Evolutionary conservation across 78 protist genomes (phyloP).

Genomic region (Dictyostelium purpureum): DNA sequence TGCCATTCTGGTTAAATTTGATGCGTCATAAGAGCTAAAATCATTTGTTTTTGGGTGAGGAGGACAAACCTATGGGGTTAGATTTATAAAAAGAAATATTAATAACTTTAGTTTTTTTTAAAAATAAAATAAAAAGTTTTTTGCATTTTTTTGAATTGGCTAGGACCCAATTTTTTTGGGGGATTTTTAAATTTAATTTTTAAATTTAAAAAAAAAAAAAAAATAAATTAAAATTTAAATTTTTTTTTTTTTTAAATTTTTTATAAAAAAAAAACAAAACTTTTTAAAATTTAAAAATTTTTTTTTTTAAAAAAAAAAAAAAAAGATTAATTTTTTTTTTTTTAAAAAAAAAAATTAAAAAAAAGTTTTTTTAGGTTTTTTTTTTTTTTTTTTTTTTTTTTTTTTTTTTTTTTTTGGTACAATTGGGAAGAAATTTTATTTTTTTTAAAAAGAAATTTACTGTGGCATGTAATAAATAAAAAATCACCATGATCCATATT

Average conservation of each 20-base stretch:
- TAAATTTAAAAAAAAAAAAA: background rate
- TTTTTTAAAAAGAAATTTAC: too few relatives aligned
- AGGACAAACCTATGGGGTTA: slow-evolving; percentile 24
- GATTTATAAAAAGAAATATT: background rate
- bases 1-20: slow-evolving; percentile 36
- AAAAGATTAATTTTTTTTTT: too few relatives aligned
- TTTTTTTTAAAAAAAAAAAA: too few relatives aligned
- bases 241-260: background rate
- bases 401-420: background rate
- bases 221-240: background rate
- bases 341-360: too few relatives aligned
- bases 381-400: background rate
- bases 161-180: background rate
- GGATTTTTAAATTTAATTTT: background rate
- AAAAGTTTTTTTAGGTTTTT: background rate
- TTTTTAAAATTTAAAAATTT: too few relatives aligned
- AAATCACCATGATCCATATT: too few relatives aligned
- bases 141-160: too few relatives aligned
- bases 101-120: background rate
- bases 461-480: too few relatives aligned
- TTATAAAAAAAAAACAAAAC: background rate
- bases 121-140: too few relatives aligned
- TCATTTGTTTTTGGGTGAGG: slow-evolving; percentile 15
- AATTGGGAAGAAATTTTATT: too few relatives aligned
- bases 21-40: background rate